Evolutionary conservation across 192 early-diverging fungal genomes (phyloP).

Genomic region (Gonapodya prolifera): DNA sequence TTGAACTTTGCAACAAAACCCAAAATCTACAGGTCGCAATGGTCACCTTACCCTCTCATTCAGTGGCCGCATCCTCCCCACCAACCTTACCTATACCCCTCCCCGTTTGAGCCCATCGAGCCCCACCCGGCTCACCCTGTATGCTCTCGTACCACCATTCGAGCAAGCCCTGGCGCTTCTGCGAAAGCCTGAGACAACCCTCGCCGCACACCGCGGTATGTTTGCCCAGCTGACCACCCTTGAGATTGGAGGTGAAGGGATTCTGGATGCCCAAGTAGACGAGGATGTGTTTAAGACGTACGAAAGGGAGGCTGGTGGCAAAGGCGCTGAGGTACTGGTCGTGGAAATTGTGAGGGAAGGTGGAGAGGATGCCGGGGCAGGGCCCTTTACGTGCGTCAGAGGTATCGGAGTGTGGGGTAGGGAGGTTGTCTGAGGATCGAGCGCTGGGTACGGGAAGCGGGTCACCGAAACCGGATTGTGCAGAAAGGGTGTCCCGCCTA

Average conservation of each 20-base stretch:
- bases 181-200: background rate
- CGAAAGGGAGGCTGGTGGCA: background rate
- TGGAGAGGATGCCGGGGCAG: background rate
- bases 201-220: background rate
- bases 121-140: background rate
- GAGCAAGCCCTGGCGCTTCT: background rate
- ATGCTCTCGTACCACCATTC: background rate
- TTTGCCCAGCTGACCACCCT: background rate
- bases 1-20: background rate
- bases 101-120: background rate
- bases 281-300: background rate
- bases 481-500: too few relatives aligned
- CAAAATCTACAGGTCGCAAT: background rate
- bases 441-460: too few relatives aligned
- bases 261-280: background rate
- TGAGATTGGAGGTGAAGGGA: background rate
- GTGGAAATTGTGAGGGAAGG: background rate
- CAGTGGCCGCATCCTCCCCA: background rate
- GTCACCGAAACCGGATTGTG: too few relatives aligned
- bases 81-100: background rate
- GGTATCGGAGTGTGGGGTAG: background rate
- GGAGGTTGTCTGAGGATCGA: background rate
- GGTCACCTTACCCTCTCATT: background rate
- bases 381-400: background rate
- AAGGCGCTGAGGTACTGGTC: background rate